Evolutionary conservation across 2,329 filamentous ascomycete species (phyloP), one percentile per base, ranked within the genome.

Genomic region (Davidsoniella neocaledoniae): DNA sequence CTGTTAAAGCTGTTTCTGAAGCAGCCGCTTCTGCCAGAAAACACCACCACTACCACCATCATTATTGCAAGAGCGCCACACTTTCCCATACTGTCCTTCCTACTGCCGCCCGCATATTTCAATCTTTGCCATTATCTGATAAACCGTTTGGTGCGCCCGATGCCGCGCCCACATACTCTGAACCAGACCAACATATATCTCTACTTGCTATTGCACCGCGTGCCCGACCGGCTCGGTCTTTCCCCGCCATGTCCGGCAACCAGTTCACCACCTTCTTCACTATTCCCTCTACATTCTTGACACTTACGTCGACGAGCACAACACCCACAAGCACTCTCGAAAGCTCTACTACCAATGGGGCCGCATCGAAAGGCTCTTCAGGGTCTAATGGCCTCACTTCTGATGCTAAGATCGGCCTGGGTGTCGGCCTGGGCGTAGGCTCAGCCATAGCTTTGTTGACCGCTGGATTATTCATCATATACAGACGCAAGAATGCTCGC

Each of bases 351-450:
- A 23, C 21, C 21, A 23, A 23, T 23, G 21, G 21, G 21, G 14
- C 12, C 33, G 25, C 40, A 9, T 12, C 41, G 6, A 26, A 19
- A n/a, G n/a, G 7, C 25, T 26, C 25, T 2, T 12, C 43, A 6
- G 14, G 17, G 8, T 48, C 40, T 23, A 23, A n/a, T 17, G 29
- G 40, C 6, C 47, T 49, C 8, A 38, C 39, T n/a, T 42, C 40
- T 10, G 47, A 44, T 37, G 40, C 47, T 17, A 49, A 49, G 26
- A 49, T 49, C 9, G 40, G 47, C 12, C 12, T 49, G 9, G 40
- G 47, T 7, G 33, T 44, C 16, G 47, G 47, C 21, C 5, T 49
- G 14, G 25, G 23, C 9, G 47, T 21, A 6, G 40, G 17, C 5
- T 43, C 26, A 10, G 25, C 29, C 7, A 16, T 49, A 7, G 47